Base-by-base conservation (phyloP, 2,329 filamentous ascomycete genomes). In the Colletotrichum orbiculare region DNA sequence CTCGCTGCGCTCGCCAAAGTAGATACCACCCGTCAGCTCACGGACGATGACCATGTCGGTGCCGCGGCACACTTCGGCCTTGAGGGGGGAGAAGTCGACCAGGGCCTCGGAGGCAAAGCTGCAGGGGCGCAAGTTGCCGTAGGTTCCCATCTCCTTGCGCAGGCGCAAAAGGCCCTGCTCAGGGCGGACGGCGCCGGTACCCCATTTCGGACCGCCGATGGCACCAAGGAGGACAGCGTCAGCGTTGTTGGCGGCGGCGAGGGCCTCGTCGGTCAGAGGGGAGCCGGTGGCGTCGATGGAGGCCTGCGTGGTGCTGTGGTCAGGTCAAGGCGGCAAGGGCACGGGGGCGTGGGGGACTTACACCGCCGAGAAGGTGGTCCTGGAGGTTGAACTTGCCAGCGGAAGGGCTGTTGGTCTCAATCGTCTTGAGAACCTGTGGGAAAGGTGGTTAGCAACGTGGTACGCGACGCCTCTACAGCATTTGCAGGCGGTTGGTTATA, bases 131-230 rank as follows among this genome's bases (percentile, higher is more conserved):
- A 98, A 89, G 87, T 98, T 98, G 72, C 94, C 95, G 81, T 96
- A 98, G 61, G 95, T 93, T 74, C 87, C 86, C 85, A 98, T 92
- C 80, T 97, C 92, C 81, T 96, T 97, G 81, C 95, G 93, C 58
- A 98, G 91, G 71, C 84, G 87, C 67, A 98, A 90, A 73, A 98
- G 89, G 67, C 95, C 95, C 81, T 97, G 93, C 78, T 98, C 95
- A 2, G 95, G 95, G 48, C 94, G 92, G 68, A 97, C 91, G 63
- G 89, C 81, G 70, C 92, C 93, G 38, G 93, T 96, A 67, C 94
- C 94, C 93, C 94, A 98, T 93, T 97, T 79, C 12, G 96, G 95
- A n/a, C 95, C 95, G 71, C 95, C 95, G 74, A 98, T 96, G 71
- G 95, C 93, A 71, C 94, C 95, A 59, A 98, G 89, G 65, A 98